Evolutionary conservation across 306 rosid genomes (phyloP).

Genomic region (Citrullus colocynthis): DNA sequence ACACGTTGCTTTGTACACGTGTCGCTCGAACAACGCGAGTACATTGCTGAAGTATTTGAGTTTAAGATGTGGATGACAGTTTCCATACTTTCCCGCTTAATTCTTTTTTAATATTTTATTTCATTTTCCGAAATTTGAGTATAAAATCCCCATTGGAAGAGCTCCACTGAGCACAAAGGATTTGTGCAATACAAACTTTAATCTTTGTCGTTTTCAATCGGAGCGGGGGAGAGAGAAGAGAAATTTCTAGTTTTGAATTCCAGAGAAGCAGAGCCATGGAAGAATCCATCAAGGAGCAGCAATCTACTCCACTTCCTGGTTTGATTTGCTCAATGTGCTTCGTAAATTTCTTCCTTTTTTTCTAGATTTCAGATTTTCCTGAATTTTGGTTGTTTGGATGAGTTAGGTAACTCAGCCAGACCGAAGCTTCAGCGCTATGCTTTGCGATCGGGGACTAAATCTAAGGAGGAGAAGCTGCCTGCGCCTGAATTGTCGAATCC

Average conservation of each 20-base stretch:
- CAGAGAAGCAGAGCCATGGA: neutral
- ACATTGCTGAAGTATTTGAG: neutral
- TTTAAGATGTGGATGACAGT: neutral
- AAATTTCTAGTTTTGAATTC: neutral
- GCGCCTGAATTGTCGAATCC: conserved; percentile 21
- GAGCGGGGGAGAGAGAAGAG: neutral
- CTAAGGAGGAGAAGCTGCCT: conserved; percentile 32
- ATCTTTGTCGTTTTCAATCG: neutral
- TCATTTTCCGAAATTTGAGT: neutral
- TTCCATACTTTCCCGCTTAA: conserved; percentile 7
- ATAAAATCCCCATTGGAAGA: neutral
- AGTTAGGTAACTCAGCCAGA: conserved; percentile 34
- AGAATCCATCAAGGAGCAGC: conserved; percentile 7
- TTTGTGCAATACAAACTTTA: neutral
- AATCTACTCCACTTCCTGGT: conserved; percentile 14
- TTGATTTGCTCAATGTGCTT: neutral
- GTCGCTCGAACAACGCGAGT: neutral
- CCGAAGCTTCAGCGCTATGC: conserved; percentile 43
- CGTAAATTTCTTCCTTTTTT: neutral
- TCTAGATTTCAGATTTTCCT: neutral
- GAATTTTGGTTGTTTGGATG: neutral
- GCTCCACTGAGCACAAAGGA: neutral
- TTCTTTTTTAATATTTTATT: neutral
- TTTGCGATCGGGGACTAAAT: conserved; percentile 44
- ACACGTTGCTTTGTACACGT: neutral